A percentile compares a stretch with the other conserved stretches of the same genome.
phyloP scores from a whole-genome alignment of 768 basidiomycete species.

The Astraeus odoratus region DNA sequence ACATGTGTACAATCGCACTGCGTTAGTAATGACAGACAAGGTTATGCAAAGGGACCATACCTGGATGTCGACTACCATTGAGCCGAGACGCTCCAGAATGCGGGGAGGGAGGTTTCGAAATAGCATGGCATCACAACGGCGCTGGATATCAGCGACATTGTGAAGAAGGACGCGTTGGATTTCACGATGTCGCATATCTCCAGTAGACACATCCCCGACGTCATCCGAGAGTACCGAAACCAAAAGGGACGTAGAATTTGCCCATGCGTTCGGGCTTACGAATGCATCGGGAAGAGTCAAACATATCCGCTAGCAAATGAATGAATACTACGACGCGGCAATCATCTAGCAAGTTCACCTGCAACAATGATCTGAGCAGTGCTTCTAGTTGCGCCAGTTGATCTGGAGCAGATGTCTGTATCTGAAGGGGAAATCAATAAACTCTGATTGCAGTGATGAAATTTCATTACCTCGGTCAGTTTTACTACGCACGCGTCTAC shows the following conservation, averaged over 20 bases:
- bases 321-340: conserved; percentile 1
- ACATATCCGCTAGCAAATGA: conserved; percentile 53
- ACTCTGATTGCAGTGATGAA: neutral
- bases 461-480: conserved; percentile 49
- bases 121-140: conserved; percentile 75
- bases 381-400: conserved; percentile 48
- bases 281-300: conserved; percentile 70
- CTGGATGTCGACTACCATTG: conserved; percentile 52
- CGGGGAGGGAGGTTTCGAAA: conserved; percentile 62
- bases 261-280: conserved; percentile 67
- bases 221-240: conserved; percentile 35
- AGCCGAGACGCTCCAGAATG: conserved; percentile 50
- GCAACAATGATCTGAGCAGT: conserved; percentile 50
- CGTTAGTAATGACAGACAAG: neutral
- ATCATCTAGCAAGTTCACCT: conserved; percentile 36
- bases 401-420: conserved; percentile 47
- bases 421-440: conserved; percentile 33
- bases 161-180: conserved; percentile 45
- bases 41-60: conserved; percentile 16
- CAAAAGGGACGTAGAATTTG: conserved; percentile 37
- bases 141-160: conserved; percentile 62
- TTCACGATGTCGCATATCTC: conserved; percentile 32
- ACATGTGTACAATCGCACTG: conserved; percentile 1
- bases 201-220: conserved; percentile 21
- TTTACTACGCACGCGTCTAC: conserved; percentile 65